phyloP scores from a whole-genome alignment of 2,329 filamentous ascomycete species.

The Trichoderma asperellum region DNA sequence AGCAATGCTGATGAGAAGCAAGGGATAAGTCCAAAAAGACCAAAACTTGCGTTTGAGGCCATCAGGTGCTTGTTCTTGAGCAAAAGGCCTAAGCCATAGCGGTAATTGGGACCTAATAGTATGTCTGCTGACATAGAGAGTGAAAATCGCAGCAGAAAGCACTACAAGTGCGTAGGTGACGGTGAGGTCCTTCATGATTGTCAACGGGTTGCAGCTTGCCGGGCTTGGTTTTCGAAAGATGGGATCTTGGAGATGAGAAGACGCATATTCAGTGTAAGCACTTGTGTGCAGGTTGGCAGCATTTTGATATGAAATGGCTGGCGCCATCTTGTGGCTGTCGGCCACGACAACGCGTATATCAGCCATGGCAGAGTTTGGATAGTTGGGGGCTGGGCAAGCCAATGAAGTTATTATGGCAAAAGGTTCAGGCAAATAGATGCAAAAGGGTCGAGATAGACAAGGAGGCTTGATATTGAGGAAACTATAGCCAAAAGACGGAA shows the following conservation, averaged over 20 bases:
- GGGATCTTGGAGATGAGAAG: background rate
- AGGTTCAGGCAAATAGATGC: background rate
- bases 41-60: slow-evolving; percentile 39
- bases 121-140: slow-evolving; percentile 38
- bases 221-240: background rate
- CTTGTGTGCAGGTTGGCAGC: background rate
- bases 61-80: slow-evolving; percentile 42
- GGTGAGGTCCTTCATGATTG: slow-evolving; percentile 26
- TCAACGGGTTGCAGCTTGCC: background rate
- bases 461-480: background rate
- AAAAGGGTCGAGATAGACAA: background rate
- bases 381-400: background rate
- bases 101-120: slow-evolving; percentile 41
- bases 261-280: background rate
- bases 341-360: background rate
- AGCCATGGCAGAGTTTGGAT: background rate
- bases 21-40: slow-evolving; percentile 46
- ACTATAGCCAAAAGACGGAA: background rate
- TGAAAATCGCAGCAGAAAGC: slow-evolving; percentile 38
- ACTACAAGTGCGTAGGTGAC: slow-evolving; percentile 34
- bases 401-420: background rate
- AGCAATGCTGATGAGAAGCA: slow-evolving; percentile 40
- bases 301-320: background rate
- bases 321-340: background rate
- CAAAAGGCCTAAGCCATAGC: slow-evolving; percentile 50